phyloP scores from a whole-genome alignment of 352 stramenopile species.

The Globisporangium spiculum region DNA sequence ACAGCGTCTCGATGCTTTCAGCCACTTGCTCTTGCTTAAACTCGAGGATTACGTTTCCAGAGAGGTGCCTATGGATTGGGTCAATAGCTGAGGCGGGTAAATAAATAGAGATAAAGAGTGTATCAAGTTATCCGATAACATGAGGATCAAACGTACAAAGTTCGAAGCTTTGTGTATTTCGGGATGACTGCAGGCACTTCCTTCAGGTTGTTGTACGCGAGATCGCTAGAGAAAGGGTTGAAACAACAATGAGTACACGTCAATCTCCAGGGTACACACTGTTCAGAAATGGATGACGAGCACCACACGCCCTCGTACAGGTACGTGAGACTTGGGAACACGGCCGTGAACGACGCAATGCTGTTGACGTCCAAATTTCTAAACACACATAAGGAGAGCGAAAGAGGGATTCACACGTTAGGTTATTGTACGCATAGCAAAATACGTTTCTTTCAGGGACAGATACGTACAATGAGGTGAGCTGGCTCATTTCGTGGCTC shows the following conservation, averaged over 20 bases:
- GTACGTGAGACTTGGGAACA: constrained; percentile 8
- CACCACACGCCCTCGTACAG: constrained; percentile 2
- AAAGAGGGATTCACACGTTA: not conserved
- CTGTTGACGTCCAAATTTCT: constrained; percentile 6
- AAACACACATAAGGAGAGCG: not conserved
- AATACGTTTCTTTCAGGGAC: not conserved
- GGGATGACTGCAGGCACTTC: not conserved
- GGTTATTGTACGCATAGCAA: not conserved
- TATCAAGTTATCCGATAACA: not conserved
- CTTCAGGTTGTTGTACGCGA: constrained; percentile 4
- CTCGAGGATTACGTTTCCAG: constrained; percentile 2
- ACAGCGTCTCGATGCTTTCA: not conserved
- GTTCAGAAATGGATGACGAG: not conserved
- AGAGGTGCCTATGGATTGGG: not conserved
- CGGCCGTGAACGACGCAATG: constrained; percentile 3
- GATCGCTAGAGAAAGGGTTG: not conserved
- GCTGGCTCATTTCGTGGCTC: not conserved
- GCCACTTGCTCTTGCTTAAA: constrained; percentile 2
- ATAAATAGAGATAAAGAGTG: no score
- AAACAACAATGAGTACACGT: not conserved
- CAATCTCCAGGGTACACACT: no score
- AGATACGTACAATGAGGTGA: not conserved
- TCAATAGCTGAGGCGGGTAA: not conserved
- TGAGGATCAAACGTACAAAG: not conserved
- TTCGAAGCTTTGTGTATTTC: constrained; percentile 1